These are phyloP conservation scores for Pythium volutum DNA, from an alignment of 352 stramenopile genomes.

Conservation along the genomic window DNA sequence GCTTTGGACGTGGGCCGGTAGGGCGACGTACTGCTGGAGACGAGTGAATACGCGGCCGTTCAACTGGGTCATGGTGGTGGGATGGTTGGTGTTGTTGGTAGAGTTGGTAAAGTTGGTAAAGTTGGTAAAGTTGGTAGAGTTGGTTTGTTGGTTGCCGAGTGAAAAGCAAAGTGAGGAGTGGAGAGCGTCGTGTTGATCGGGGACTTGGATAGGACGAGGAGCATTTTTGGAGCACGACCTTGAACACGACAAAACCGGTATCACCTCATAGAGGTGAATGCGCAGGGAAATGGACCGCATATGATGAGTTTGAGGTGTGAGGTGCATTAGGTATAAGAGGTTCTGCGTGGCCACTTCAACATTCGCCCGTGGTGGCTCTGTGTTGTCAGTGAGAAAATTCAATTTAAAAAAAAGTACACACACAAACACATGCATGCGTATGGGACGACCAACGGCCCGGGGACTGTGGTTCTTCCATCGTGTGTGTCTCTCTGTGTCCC, in stretches of 20 bases:
- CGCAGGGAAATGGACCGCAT: neutral
- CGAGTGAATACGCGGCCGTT: slow-evolving; percentile 21
- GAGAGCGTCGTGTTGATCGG: neutral
- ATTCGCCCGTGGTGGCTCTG: neutral
- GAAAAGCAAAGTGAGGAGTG: neutral
- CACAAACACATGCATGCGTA: neutral
- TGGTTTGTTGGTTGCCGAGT: neutral
- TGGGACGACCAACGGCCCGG: neutral
- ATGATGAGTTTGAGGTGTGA: neutral
- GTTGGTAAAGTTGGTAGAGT: too few relatives aligned
- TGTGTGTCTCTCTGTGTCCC: too few relatives aligned
- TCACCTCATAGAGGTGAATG: neutral
- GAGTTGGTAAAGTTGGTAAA: too few relatives aligned
- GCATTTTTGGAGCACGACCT: neutral
- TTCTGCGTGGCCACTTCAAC: neutral
- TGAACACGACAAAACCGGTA: neutral
- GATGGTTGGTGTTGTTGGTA: neutral
- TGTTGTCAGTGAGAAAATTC: too few relatives aligned
- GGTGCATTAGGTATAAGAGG: neutral
- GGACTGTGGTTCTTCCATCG: too few relatives aligned
- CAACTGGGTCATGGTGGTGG: neutral
- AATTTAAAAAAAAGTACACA: neutral
- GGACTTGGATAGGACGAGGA: neutral
- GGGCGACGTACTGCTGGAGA: slow-evolving; percentile 12
- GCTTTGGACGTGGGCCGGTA: slow-evolving; percentile 4